These are phyloP conservation scores for Dichotomopilus funicola DNA, from an alignment of 2,329 filamentous ascomycete genomes.

Conservation along the genomic window DNA sequence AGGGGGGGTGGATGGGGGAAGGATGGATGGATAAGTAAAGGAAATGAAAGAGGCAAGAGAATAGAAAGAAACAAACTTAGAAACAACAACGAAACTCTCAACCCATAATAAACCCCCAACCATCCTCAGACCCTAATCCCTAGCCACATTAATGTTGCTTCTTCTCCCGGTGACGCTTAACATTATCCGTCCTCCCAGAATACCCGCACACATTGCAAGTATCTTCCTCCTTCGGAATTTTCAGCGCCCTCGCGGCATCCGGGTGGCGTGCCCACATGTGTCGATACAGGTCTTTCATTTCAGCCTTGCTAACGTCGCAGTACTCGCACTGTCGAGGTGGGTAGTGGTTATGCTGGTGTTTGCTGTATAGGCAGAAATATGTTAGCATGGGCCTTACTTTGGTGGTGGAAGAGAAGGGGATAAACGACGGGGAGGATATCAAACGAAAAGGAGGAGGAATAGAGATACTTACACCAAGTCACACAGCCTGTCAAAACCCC, in stretches of 20 bases:
- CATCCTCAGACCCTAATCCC: too few relatives aligned
- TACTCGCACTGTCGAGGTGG: conserved; percentile 3
- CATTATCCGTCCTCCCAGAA: conserved; percentile 14
- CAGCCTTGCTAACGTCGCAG: conserved; percentile 5
- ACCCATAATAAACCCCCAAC: too few relatives aligned
- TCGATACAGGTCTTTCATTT: conserved; percentile 15
- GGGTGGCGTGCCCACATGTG: conserved; percentile 18
- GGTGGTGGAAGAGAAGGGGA: background rate
- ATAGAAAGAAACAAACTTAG: too few relatives aligned
- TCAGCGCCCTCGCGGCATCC: background rate
- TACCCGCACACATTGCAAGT: conserved; percentile 9
- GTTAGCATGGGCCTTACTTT: background rate
- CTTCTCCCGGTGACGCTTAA: conserved; percentile 14
- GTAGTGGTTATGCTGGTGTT: conserved; percentile 20
- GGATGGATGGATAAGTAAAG: too few relatives aligned
- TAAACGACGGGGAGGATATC: background rate
- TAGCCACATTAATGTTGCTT: conserved; percentile 1
- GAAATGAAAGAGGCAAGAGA: too few relatives aligned
- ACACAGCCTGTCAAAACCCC: background rate
- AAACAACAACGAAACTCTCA: too few relatives aligned
- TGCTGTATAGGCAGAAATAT: background rate
- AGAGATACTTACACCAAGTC: conserved; percentile 3
- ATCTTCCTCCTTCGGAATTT: conserved; percentile 1
- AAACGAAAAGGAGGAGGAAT: background rate
- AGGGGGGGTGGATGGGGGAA: too few relatives aligned